Base-by-base conservation (phyloP, 768 basidiomycete species). In the Phylloporus rhodoxanthus region DNA sequence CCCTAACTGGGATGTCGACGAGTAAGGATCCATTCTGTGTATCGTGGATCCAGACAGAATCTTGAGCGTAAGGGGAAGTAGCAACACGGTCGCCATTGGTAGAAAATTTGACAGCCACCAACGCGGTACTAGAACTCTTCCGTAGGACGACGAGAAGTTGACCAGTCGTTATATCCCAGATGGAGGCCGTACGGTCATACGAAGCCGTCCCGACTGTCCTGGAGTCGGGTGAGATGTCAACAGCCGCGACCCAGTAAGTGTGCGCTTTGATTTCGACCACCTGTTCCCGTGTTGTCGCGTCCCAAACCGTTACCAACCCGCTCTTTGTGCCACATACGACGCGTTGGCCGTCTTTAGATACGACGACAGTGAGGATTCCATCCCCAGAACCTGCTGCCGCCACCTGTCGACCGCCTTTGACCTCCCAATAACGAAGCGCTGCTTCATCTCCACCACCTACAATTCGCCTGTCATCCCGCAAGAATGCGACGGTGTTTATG, bases 91-190 rank as follows among this genome's bases (percentile, higher is more conserved):
- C 15, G 26, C 56, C 54, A 14, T 32, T 15, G 13, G 44, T 11
- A 11, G 56, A 57, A 30, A 57, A 57, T 29, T 48, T 55, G 53
- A 56, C 39, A 11, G 49, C 37, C 5, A 47, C 50, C 34, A 57
- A 39, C 2, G 54, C 42, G 20, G 23, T 23, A 14, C 28, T 41
- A 41, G 50, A 20, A 19, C 20, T 37, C 19, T 40, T 45, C 14
- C 45, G 20, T 11, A 57, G 4, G n/a, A 45, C 47, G 13, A 56
- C 50, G 19, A 56, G 44, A 14, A 33, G 54, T 29, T 41, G 36
- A 4, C 56, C 56, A 9, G 50, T 57, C 7, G 37, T 17, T 34
- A 57, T 49, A 21, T 56, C 50, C 56, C 56, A 57, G 11, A 56
- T 44, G 7, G 32, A 46, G 10, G 54, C 56, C 41, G 33, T 33